These are phyloP conservation scores for Scorias spongiosa DNA, from an alignment of 2,329 filamentous ascomycete species.

Conservation along the genomic window DNA sequence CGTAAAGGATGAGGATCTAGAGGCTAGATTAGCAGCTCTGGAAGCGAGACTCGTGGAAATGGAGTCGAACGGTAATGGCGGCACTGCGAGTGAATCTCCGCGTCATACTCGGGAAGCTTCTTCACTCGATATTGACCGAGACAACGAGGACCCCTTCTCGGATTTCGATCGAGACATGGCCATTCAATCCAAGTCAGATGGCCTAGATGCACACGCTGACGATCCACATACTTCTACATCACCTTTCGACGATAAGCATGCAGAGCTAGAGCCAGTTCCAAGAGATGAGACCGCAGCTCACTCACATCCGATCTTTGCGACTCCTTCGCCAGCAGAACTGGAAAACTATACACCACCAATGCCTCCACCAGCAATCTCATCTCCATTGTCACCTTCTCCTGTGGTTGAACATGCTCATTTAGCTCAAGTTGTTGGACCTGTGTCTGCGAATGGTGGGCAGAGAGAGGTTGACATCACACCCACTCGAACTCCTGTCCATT, in stretches of 20 bases:
- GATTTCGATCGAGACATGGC: not conserved
- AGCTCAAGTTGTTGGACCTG: conserved; percentile 13
- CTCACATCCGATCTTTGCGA: conserved; percentile 8
- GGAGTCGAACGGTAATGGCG: not conserved
- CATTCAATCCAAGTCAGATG: not conserved
- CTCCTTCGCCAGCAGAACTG: conserved; percentile 14
- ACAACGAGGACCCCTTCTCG: not conserved
- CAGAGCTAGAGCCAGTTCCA: not conserved
- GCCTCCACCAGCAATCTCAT: conserved; percentile 10
- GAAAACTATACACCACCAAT: conserved; percentile 6
- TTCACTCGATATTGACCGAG: not conserved
- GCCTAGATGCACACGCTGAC: not conserved
- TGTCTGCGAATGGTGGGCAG: conserved; percentile 12
- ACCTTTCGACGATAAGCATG: not conserved
- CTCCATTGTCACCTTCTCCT: conserved; percentile 16
- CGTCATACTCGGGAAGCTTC: not conserved
- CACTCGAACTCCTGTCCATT: conserved; percentile 6
- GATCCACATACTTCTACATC: not conserved
- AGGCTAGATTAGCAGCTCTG: not conserved
- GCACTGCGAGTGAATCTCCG: not conserved
- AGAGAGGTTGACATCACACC: conserved; percentile 10
- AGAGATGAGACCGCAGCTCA: not conserved
- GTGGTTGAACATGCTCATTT: conserved; percentile 16
- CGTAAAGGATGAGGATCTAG: not conserved
- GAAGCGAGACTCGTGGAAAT: not conserved